Conservation (phyloP, 164 flowering plant genomes). For the Tetracentron sinense region DNA sequence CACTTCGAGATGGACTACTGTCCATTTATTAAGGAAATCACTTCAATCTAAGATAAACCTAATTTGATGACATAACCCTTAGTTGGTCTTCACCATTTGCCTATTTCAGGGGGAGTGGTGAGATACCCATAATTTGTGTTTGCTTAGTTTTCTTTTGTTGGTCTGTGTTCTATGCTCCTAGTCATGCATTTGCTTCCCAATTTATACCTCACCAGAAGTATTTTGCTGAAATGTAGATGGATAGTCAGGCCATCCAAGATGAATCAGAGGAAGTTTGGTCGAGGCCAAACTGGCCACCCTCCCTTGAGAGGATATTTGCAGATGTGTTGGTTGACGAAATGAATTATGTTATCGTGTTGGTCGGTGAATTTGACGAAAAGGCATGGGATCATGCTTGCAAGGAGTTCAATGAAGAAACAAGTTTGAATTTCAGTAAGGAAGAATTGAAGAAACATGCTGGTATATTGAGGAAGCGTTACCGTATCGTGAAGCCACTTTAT, state of each 20-base stretch:
- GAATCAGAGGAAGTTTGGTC: neutral
- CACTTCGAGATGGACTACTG: too few species aligned
- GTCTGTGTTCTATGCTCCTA: neutral
- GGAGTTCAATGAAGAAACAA: conserved; percentile 17
- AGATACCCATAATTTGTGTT: neutral
- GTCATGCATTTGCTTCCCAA: neutral
- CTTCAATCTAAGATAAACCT: too few species aligned
- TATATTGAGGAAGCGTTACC: conserved; percentile 16
- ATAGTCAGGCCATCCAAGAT: neutral
- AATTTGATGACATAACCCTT: too few species aligned
- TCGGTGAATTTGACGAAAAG: conserved; percentile 13
- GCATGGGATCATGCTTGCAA: conserved; percentile 16
- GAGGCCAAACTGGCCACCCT: conserved; percentile 16
- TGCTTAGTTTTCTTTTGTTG: neutral
- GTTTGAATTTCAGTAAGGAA: conserved; percentile 12
- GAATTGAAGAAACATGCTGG: conserved; percentile 20
- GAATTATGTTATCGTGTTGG: neutral
- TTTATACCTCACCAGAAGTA: neutral
- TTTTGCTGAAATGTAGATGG: neutral
- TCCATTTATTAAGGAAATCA: too few species aligned
- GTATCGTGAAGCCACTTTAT: conserved; percentile 12
- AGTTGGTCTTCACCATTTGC: neutral
- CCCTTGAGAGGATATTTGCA: conserved; percentile 14
- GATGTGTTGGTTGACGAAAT: conserved; percentile 21
- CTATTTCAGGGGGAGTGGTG: neutral